Conservation (phyloP, 2,329 filamentous ascomycete genomes). For the Drechslerella stenobrocha region DNA sequence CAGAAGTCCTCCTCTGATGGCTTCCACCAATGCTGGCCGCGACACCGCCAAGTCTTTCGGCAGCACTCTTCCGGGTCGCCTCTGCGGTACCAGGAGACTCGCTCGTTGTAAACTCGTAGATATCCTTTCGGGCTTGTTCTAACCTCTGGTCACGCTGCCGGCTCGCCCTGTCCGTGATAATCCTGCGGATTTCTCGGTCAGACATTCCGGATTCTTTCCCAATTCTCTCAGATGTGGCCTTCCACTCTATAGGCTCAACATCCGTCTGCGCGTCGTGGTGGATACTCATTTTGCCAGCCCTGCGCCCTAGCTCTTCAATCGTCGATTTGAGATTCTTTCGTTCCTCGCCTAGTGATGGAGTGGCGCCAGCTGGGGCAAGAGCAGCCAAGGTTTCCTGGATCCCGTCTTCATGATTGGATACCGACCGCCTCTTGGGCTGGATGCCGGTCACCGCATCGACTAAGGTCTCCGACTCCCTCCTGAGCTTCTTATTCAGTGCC, state of each 20-base stretch:
- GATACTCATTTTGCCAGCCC: conserved; percentile 34
- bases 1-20: conserved; percentile 37
- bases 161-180: conserved; percentile 22
- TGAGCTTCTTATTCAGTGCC: conserved; percentile 80
- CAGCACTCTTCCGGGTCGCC: conserved; percentile 6
- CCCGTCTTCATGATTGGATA: conserved; percentile 58
- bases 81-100: conserved; percentile 19
- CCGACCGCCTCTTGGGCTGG: conserved; percentile 20
- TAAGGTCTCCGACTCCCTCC: conserved; percentile 74
- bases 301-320: conserved; percentile 32
- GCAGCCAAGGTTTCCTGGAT: conserved; percentile 6
- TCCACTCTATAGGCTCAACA: neutral
- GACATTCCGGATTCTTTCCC: conserved; percentile 6
- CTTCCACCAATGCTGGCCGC: conserved; percentile 10
- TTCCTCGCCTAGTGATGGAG: conserved; percentile 1
- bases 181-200: conserved; percentile 29
- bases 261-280: conserved; percentile 23
- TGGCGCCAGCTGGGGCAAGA: conserved; percentile 49
- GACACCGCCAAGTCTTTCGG: neutral
- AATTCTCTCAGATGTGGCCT: conserved; percentile 8
- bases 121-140: conserved; percentile 27
- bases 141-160: conserved; percentile 15
- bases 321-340: conserved; percentile 11
- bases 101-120: conserved; percentile 32
- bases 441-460: conserved; percentile 71